Conservation (phyloP, 140 eudicot genomes). For the Oenanthe javanica region DNA sequence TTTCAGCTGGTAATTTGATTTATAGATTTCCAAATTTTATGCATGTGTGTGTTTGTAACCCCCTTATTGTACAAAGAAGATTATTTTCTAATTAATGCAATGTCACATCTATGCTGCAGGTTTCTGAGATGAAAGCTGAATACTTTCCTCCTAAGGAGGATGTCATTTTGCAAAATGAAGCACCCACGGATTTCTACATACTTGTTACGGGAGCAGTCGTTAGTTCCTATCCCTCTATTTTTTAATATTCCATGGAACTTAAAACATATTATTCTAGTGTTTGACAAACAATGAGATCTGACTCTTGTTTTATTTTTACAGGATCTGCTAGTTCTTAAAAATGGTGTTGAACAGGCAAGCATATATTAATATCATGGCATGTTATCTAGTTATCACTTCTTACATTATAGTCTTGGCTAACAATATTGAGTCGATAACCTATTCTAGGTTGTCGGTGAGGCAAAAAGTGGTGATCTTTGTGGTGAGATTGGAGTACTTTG, state of each 20-base stretch:
- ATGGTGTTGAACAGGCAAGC: constrained; percentile 80
- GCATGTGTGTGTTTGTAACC: background rate
- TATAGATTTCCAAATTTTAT: background rate
- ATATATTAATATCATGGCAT: background rate
- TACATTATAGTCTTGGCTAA: background rate
- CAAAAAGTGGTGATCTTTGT: constrained; percentile 65
- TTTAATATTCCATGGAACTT: background rate
- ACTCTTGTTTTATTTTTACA: constrained; percentile 21
- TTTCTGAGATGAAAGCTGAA: constrained; percentile 98
- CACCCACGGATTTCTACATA: constrained; percentile 89
- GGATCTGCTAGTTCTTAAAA: constrained; percentile 56
- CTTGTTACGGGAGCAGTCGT: constrained; percentile 92
- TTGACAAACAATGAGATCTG: background rate
- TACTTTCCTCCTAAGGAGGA: constrained; percentile 95
- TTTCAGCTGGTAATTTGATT: constrained; percentile 70
- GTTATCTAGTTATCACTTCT: background rate
- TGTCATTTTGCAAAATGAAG: constrained; percentile 95
- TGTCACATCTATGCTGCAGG: constrained; percentile 33
- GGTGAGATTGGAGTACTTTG: constrained; percentile 97
- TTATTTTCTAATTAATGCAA: background rate
- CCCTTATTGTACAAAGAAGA: background rate
- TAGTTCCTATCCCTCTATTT: constrained; percentile 11
- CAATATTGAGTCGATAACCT: background rate
- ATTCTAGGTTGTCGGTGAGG: constrained; percentile 71
- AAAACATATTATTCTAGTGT: background rate